Evolutionary conservation across 139 green algal species (phyloP), one percentile per base, ranked within the genome.

Genomic region (Chlamydomonas eustigma): DNA sequence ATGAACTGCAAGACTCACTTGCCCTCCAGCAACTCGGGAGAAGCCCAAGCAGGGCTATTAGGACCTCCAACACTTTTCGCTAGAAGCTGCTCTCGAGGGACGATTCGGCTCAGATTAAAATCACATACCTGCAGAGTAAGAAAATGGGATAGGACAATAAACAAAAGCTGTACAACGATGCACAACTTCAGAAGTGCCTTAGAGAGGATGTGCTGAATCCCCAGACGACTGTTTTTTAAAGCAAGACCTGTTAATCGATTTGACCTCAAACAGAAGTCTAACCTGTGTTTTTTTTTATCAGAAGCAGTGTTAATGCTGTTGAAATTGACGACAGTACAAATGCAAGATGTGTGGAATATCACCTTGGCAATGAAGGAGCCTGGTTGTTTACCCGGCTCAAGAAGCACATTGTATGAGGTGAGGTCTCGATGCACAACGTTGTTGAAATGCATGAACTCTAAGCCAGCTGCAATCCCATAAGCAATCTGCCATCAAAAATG

Each of bases 381-480:
- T 35, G 51, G 51, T 44, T 67, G 66, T 3, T 65, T 32, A 28
- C 77, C 76, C 50, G 77, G 68, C 51, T 86, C 80, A 25, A 91
- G 80, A 76, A 92, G 77, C 52, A 92, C 36, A 77, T 92, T 92
- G 81, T 85, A 83, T 37, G 68, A 83, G 30, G 85, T 92, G 52
- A 92, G 81, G 85, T 92, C 88, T 3, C 85, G 36, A 63, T 78
- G 74, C 37, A 78, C 74, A 3, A 86, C 71, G 64, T 71, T 58
- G 30, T 73, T 67, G 22, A 50, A 22, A 78, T 92, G 88, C 84
- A 91, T 91, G 83, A 82, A 91, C 63, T 84, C 80, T 32, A 92
- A 63, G 24, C 83, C 88, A 2, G 86, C 86, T 3, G 88, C 88
- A 6, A 75, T 77, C 30, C 80, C 80, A 0, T 50, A 39, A 38